Base-by-base conservation (phyloP, 78 protist genomes). In the Cavenderia fasciculata region DNA sequence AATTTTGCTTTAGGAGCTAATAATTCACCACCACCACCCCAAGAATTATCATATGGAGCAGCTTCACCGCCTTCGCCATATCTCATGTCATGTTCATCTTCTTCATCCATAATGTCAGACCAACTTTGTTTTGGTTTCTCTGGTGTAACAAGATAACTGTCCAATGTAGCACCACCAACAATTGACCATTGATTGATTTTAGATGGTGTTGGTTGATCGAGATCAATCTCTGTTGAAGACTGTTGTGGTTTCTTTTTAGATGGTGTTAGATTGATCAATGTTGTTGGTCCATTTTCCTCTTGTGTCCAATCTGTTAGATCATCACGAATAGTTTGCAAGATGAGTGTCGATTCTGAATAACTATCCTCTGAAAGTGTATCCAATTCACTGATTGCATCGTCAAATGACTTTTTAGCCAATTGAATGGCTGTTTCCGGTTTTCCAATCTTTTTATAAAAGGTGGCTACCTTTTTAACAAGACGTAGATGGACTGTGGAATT, bases 291-390 rank as follows among this genome's bases (percentile, higher is more conserved):
- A 34, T 11, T 31, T 31, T 10, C 47, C n/a, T n/a, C n/a, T n/a
- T 95, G 82, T 40, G 97, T 92, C 98, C 97, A 95, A 34, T 96
- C 94, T 7, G 99, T 96, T 27, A 98, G 88, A 97, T 98, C 96
- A 57, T 98, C 99, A 19, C 99, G 62, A 31, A 98, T 92, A 44
- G 95, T 85, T 92, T 98, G 99, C 95, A 97, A 77, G 74, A 97
- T 93, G n/a, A 96, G 94, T 25, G 99, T 97, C 8, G 96, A 36
- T 62, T 97, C 99, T 90, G 94, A 94, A 89, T 97, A 98, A 18
- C 94, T 73, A 40, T 91, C 97, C 68, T 98, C 99, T 57, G 31
- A 43, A 16, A 98, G 94, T 11, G 92, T 46, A 87, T 98, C 99
- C 71, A 97, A 92, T 77, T 97, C 98, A 72, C 97, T 43, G 44